A percentile compares a stretch with the other conserved stretches of the same genome.
Conservation (phyloP, 2,329 filamentous ascomycete species). For the Diplodia seriata region DNA sequence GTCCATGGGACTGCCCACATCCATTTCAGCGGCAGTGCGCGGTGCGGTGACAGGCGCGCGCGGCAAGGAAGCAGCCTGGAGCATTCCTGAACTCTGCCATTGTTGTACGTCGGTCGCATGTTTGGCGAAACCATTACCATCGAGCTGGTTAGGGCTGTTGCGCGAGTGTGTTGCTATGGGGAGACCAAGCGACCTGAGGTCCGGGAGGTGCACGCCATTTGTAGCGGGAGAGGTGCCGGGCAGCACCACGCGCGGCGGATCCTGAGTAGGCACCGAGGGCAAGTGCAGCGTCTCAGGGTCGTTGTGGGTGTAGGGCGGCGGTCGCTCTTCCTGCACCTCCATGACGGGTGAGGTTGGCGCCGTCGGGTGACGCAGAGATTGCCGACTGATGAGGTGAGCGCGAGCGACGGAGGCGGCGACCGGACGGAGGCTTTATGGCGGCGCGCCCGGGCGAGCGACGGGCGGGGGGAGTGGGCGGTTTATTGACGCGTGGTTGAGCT, state of each 20-base stretch:
- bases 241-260: constrained; percentile 37
- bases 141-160: constrained; percentile 40
- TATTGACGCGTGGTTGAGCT: constrained; percentile 10
- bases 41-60: constrained; percentile 43
- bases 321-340: constrained; percentile 45
- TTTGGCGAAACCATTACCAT: constrained; percentile 40
- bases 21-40: constrained; percentile 42
- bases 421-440: background rate
- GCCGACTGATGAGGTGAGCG: constrained; percentile 25
- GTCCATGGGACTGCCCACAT: constrained; percentile 54
- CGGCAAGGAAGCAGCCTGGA: constrained; percentile 40
- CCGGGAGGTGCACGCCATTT: constrained; percentile 49
- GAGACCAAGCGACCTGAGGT: constrained; percentile 54
- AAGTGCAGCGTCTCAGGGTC: constrained; percentile 50
- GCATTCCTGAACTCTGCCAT: constrained; percentile 37
- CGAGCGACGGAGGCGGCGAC: background rate
- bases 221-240: constrained; percentile 33
- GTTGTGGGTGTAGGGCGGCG: constrained; percentile 53
- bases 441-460: background rate
- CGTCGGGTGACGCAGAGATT: constrained; percentile 31
- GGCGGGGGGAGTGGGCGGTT: background rate
- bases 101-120: constrained; percentile 37
- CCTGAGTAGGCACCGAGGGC: constrained; percentile 52
- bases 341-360: constrained; percentile 32
- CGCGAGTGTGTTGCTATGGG: constrained; percentile 47